Percentiles rank a stretch among this genome's conserved stretches.
Evolutionary conservation across 1,139 yeast genomes (phyloP).

Genomic region (Hyphopichia fennica): DNA sequence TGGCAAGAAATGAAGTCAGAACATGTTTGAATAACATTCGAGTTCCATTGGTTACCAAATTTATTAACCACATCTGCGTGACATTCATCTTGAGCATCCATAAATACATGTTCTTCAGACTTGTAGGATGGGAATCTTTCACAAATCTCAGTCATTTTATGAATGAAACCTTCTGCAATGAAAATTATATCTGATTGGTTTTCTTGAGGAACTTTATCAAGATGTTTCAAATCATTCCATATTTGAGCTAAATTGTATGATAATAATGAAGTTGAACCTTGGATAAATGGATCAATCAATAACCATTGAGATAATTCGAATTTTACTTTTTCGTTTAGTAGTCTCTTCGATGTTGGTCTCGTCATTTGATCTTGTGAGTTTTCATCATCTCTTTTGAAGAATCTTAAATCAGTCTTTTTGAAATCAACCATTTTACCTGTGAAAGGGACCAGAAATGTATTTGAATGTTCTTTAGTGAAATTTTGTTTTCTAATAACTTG

Average conservation of each 20-base stretch:
- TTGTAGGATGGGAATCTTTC: neutral
- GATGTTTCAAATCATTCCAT: conserved; percentile 10
- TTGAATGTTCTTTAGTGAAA: neutral
- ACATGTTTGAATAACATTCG: conserved; percentile 22
- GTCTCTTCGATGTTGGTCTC: neutral
- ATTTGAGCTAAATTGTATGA: conserved; percentile 15
- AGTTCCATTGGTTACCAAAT: conserved; percentile 23
- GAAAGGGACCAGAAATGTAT: conserved; percentile 11
- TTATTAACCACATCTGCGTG: neutral
- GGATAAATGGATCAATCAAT: conserved; percentile 34
- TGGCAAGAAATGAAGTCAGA: conserved; percentile 26
- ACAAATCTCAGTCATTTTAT: neutral
- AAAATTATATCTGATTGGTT: neutral
- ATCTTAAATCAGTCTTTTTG: conserved; percentile 35
- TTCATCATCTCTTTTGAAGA: conserved; percentile 12
- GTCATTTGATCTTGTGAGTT: neutral
- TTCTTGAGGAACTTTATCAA: conserved; percentile 5
- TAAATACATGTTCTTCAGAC: neutral
- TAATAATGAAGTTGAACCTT: conserved; percentile 29
- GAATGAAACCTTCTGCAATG: neutral
- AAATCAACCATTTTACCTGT: conserved; percentile 38
- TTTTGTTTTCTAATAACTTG: neutral
- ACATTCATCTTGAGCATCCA: neutral
- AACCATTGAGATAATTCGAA: conserved; percentile 44
- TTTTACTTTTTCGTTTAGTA: conserved; percentile 11